A percentile compares a stretch with the other conserved stretches of the same genome.
phyloP scores from a whole-genome alignment of 177 flowering plant species.

The Vitis hybrid region DNA sequence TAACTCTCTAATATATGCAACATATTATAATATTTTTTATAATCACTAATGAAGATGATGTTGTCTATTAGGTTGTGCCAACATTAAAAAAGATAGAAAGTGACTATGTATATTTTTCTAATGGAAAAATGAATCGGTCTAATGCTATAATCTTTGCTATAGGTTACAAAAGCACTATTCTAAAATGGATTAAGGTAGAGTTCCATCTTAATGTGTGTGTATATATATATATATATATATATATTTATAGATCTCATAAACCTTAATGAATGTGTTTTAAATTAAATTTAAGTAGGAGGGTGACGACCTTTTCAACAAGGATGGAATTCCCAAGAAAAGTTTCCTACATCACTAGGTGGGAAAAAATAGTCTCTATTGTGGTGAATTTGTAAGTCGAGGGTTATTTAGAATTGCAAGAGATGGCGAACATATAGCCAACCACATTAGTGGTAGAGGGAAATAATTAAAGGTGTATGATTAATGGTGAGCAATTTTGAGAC shows the following conservation, averaged over 20 bases:
- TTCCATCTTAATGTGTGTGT: not conserved
- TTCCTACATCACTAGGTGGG: slow-evolving; percentile 29
- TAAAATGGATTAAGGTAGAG: slow-evolving; percentile 37
- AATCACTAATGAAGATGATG: not conserved
- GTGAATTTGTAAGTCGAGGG: slow-evolving; percentile 13
- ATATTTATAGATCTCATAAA: no score
- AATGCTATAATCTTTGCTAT: slow-evolving; percentile 40
- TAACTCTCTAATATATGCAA: not conserved
- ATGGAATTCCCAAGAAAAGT: slow-evolving; percentile 20
- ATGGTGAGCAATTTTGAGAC: no score
- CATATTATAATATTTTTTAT: not conserved
- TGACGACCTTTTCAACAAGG: not conserved
- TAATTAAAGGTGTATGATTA: no score
- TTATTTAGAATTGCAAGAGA: slow-evolving; percentile 13
- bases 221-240: not conserved
- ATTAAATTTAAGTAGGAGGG: no score
- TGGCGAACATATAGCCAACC: slow-evolving; percentile 5
- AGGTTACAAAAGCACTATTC: slow-evolving; percentile 29
- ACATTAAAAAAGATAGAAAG: slow-evolving; percentile 15
- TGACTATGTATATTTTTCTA: slow-evolving; percentile 11
- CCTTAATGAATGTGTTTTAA: no score
- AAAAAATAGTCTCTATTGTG: slow-evolving; percentile 16
- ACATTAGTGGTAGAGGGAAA: not conserved
- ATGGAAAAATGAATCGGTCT: slow-evolving; percentile 14
- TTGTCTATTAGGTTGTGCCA: slow-evolving; percentile 25